These are phyloP conservation scores for Endotrypanum monterogeii DNA, from an alignment of 208 protist species.

Conservation along the genomic window DNA sequence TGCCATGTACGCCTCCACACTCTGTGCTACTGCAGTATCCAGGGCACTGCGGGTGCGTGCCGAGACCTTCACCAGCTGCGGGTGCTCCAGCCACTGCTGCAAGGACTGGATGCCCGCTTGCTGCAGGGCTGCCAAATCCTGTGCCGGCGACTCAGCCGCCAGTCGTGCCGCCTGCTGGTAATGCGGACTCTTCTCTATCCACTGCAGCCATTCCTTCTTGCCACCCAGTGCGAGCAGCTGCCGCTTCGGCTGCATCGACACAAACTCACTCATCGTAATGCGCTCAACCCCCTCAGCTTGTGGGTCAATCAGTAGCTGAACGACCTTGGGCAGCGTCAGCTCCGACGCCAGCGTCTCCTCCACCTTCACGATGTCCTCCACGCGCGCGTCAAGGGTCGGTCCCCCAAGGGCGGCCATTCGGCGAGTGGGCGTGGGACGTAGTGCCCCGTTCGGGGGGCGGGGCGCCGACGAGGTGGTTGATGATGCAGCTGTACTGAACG, in stretches of 20 bases:
- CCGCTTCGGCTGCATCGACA: constrained; percentile 74
- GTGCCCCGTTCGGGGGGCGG: constrained; percentile 17
- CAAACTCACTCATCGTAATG: constrained; percentile 73
- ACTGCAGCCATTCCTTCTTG: constrained; percentile 76
- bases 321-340: constrained; percentile 60
- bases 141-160: constrained; percentile 50
- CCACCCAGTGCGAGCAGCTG: constrained; percentile 65
- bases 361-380: constrained; percentile 71
- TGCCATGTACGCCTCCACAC: constrained; percentile 65
- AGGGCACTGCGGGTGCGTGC: constrained; percentile 69
- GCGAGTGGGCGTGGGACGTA: constrained; percentile 28
- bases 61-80: constrained; percentile 74
- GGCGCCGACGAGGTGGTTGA: constrained; percentile 6
- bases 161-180: constrained; percentile 79
- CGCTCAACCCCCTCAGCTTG: constrained; percentile 67
- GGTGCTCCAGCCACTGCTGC: constrained; percentile 82
- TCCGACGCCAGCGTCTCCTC: constrained; percentile 52
- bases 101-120: constrained; percentile 75
- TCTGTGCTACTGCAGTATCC: constrained; percentile 79
- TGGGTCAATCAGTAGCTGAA: constrained; percentile 78
- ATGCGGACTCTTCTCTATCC: constrained; percentile 64
- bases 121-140: constrained; percentile 67
- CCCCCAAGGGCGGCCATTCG: constrained; percentile 33
- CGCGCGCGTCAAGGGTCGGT: constrained; percentile 63
- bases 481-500: neutral